A percentile compares a stretch with the other conserved stretches of the same genome.
Evolutionary conservation across 140 eudicot species (phyloP).

Genomic region (Flaveria floridana): DNA sequence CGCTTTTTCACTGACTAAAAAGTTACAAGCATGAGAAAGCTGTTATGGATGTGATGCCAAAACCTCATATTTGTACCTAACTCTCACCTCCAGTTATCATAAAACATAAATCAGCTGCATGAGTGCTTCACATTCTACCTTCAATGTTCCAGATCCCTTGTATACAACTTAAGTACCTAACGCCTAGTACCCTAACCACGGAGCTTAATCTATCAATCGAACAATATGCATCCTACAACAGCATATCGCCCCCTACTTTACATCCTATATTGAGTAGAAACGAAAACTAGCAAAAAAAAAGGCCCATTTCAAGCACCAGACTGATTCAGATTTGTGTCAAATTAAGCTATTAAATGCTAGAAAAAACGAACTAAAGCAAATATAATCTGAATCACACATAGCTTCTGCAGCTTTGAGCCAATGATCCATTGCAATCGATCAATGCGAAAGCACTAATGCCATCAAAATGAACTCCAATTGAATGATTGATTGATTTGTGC

Average conservation of each 20-base stretch:
- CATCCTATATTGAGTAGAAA: slow-evolving; percentile 14
- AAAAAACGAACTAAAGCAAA: background rate
- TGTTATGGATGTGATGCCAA: slow-evolving; percentile 12
- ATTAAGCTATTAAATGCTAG: slow-evolving; percentile 15
- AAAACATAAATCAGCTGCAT: slow-evolving; percentile 17
- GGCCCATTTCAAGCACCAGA: slow-evolving; percentile 3
- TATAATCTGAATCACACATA: slow-evolving; percentile 22
- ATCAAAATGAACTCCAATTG: slow-evolving; percentile 28
- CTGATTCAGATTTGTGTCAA: background rate
- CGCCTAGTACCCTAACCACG: slow-evolving; percentile 22
- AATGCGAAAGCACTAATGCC: slow-evolving; percentile 10
- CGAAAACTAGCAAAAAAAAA: background rate
- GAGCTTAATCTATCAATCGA: slow-evolving; percentile 13
- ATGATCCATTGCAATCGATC: slow-evolving; percentile 61
- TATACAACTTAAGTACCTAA: slow-evolving; percentile 8
- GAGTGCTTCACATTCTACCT: slow-evolving; percentile 17
- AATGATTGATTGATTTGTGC: slow-evolving; percentile 6
- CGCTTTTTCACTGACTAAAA: no score
- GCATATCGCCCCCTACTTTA: slow-evolving; percentile 1
- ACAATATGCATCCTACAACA: background rate
- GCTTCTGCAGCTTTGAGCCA: slow-evolving; percentile 99
- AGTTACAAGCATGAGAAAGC: slow-evolving; percentile 20
- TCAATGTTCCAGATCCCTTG: slow-evolving; percentile 32
- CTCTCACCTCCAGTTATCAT: slow-evolving; percentile 14
- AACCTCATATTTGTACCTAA: slow-evolving; percentile 8